phyloP scores from a whole-genome alignment of 139 green algal genomes.

The Tetraselmis chui region DNA sequence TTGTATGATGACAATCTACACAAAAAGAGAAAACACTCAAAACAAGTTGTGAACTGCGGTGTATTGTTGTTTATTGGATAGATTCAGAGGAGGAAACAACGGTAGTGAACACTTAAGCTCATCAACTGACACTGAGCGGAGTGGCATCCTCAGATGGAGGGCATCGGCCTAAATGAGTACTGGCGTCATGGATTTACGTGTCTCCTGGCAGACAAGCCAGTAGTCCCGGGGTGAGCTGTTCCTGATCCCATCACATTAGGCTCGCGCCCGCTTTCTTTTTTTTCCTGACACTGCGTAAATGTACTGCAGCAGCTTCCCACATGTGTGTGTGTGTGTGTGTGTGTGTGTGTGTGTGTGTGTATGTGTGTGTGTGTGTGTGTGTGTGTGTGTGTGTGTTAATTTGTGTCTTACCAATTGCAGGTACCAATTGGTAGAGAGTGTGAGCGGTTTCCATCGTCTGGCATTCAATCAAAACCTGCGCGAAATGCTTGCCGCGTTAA shows the following conservation, averaged over 20 bases:
- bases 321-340: too few relatives aligned
- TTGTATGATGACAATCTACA: neutral
- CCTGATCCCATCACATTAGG: neutral
- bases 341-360: too few relatives aligned
- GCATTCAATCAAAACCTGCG: neutral
- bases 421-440: conserved; percentile 18
- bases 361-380: conserved; percentile 3
- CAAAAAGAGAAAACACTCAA: neutral
- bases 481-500: neutral
- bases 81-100: neutral
- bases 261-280: neutral
- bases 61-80: neutral
- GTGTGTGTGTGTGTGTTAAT: too few relatives aligned
- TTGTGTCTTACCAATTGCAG: conserved; percentile 38
- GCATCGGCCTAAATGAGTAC: neutral
- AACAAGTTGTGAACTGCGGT: neutral
- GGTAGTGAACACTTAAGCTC: neutral
- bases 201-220: neutral
- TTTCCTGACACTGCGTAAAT: neutral
- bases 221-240: conserved; percentile 1
- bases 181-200: neutral
- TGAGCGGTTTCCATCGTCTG: conserved; percentile 23
- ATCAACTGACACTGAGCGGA: neutral
- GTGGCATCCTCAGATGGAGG: neutral
- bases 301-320: conserved; percentile 18